Evolutionary conservation across 371 early-diverging fungal genomes (phyloP), one percentile per base, ranked within the genome.

Genomic region (Mycotypha africana): DNA sequence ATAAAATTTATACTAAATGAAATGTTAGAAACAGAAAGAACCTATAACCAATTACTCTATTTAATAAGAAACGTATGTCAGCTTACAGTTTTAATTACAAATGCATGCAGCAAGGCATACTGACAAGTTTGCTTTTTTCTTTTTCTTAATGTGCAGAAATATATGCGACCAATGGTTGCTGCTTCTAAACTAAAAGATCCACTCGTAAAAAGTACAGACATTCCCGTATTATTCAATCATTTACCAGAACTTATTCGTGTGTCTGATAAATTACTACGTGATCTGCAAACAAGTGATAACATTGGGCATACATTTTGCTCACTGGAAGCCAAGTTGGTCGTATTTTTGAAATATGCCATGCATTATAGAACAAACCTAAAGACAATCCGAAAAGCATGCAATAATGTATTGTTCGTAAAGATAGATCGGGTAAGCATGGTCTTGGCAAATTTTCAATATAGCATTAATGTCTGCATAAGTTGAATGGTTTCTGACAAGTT

Each of bases 311-410:
- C 58, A 2, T 67, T 70, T 51, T 49, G 52, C 17, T 36, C 38
- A 12, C 28, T 65, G 2, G 57, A 65, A 16, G 40, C 63, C 7
- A 53, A 56, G 8, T 44, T 65, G 38, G 63, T 55, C 12, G 62
- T 65, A 21, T 72, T 68, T 58, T 36, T 68, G 8, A 62, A 66
- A 56, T 72, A 72, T 48, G 61, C 73, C 31, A 51, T 66, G 26
- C 69, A 72, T 45, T 72, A 68, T 47, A 59, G 59, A 50, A 22
- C 59, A 42, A 60, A 68, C 44, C 51, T 47, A 21, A 72, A 68
- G 43, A 24, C 47, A 4, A 65, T 72, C 22, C 52, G 60, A 36
- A 56, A 53, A 30, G 68, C 68, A 37, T 68, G 68, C 36, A 63
- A 54, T 25, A 67, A 72, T 48, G 56, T 54, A 10, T 37, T 68